These are phyloP conservation scores for Xylariaceae sp. DNA, from an alignment of 2,329 filamentous ascomycete genomes.

Conservation along the genomic window DNA sequence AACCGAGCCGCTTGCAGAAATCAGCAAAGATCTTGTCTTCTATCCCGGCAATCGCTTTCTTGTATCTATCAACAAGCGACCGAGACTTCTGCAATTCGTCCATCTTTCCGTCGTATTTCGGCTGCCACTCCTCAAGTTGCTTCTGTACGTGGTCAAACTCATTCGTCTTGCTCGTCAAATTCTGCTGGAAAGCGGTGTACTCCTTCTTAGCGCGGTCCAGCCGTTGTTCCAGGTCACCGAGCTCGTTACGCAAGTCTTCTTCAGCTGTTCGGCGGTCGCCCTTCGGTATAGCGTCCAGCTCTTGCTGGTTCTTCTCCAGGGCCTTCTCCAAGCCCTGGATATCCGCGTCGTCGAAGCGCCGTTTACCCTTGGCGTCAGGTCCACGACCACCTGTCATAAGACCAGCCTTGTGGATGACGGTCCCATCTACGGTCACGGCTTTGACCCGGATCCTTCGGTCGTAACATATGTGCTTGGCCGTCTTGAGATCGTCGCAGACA, in stretches of 20 bases:
- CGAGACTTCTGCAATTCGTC: conserved; percentile 60
- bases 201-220: conserved; percentile 71
- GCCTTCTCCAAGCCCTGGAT: conserved; percentile 78
- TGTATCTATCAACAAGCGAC: conserved; percentile 49
- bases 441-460: conserved; percentile 82
- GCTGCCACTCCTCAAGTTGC: conserved; percentile 71
- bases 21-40: conserved; percentile 82
- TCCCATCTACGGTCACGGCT: conserved; percentile 91
- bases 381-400: conserved; percentile 94
- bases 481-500: conserved; percentile 81
- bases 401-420: conserved; percentile 92
- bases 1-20: conserved; percentile 85
- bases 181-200: conserved; percentile 72
- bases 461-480: conserved; percentile 88
- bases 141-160: conserved; percentile 70
- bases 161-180: conserved; percentile 77
- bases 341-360: conserved; percentile 85
- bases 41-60: conserved; percentile 66
- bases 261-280: conserved; percentile 73
- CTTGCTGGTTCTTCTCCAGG: conserved; percentile 69
- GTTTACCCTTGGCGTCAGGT: conserved; percentile 68
- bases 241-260: conserved; percentile 74
- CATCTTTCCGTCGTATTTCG: conserved; percentile 72
- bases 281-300: conserved; percentile 76
- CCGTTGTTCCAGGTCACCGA: conserved; percentile 75